Percentiles rank a stretch among this genome's conserved stretches.
phyloP scores from a whole-genome alignment of 148 eudicot genomes.

The Salicornia ramosissima region DNA sequence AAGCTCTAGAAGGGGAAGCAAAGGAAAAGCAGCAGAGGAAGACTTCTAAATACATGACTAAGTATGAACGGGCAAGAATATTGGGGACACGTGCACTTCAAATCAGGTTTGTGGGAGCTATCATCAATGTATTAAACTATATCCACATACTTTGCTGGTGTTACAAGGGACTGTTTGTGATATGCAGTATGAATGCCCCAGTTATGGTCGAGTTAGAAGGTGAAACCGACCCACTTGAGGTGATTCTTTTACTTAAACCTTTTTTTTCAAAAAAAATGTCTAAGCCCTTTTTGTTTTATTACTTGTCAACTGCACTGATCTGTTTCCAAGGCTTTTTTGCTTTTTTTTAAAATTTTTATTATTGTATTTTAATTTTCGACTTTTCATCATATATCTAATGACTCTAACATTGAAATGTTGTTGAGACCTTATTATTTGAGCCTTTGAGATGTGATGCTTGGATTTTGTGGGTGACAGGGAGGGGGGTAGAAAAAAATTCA shows the following conservation, averaged over 20 bases:
- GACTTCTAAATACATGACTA: slow-evolving; percentile 85
- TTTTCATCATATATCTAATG: too few relatives aligned
- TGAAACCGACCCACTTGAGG: slow-evolving; percentile 74
- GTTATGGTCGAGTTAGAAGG: slow-evolving; percentile 69
- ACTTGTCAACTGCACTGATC: too few relatives aligned
- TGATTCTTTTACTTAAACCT: neutral
- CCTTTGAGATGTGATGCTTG: neutral
- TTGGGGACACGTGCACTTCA: slow-evolving; percentile 65
- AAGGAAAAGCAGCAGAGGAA: slow-evolving; percentile 59
- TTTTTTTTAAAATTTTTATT: too few relatives aligned
- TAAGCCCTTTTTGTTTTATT: too few relatives aligned
- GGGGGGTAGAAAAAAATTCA: neutral
- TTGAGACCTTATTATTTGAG: neutral
- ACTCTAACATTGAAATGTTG: too few relatives aligned
- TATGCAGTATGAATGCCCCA: slow-evolving; percentile 64
- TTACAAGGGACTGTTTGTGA: neutral
- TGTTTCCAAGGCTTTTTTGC: too few relatives aligned
- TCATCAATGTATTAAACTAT: too few relatives aligned
- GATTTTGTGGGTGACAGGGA: neutral
- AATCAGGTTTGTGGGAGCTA: slow-evolving; percentile 39
- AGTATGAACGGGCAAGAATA: slow-evolving; percentile 52
- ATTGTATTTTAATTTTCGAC: too few relatives aligned
- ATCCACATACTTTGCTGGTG: neutral
- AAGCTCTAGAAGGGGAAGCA: slow-evolving; percentile 57
- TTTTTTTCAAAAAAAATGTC: neutral